phyloP scores from a whole-genome alignment of 768 basidiomycete species.

The Amanita fuliginea region DNA sequence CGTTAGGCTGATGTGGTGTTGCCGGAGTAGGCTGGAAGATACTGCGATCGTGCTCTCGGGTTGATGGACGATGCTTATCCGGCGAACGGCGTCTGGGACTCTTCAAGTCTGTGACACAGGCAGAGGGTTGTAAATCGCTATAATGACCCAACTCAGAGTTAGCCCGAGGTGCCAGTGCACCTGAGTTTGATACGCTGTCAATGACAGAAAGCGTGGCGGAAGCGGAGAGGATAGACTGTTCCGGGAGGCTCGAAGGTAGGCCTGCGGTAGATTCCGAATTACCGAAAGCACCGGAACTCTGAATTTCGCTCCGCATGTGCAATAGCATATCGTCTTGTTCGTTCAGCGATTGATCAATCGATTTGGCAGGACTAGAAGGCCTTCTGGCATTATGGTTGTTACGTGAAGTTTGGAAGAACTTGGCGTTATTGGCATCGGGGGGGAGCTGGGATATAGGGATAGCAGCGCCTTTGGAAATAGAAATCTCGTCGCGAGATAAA shows the following conservation, averaged over 20 bases:
- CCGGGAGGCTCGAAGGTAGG: constrained; percentile 39
- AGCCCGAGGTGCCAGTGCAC: constrained; percentile 41
- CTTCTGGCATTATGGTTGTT: constrained; percentile 18
- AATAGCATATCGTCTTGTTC: constrained; percentile 20
- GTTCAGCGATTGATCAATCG: constrained; percentile 36
- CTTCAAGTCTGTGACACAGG: constrained; percentile 13
- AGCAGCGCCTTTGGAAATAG: constrained; percentile 32
- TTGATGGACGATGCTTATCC: constrained; percentile 42
- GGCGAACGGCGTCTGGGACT: constrained; percentile 33
- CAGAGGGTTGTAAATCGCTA: constrained; percentile 42
- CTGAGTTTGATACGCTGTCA: constrained; percentile 13
- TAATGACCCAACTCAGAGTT: constrained; percentile 82
- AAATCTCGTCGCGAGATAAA: constrained; percentile 49
- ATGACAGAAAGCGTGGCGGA: constrained; percentile 25
- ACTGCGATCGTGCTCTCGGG: constrained; percentile 42
- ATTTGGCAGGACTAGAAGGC: constrained; percentile 46
- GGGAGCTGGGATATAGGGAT: constrained; percentile 48
- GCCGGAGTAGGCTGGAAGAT: constrained; percentile 54
- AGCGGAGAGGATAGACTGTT: constrained; percentile 52
- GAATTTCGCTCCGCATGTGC: constrained; percentile 21
- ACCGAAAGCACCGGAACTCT: constrained; percentile 25
- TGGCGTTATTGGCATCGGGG: constrained; percentile 44
- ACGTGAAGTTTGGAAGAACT: constrained; percentile 42
- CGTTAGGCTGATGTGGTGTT: constrained; percentile 34
- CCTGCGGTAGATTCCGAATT: constrained; percentile 31